Percentiles rank a stretch among this genome's conserved stretches.
Evolutionary conservation across 352 stramenopile genomes (phyloP).

Genomic region (Thraustotheca clavata): DNA sequence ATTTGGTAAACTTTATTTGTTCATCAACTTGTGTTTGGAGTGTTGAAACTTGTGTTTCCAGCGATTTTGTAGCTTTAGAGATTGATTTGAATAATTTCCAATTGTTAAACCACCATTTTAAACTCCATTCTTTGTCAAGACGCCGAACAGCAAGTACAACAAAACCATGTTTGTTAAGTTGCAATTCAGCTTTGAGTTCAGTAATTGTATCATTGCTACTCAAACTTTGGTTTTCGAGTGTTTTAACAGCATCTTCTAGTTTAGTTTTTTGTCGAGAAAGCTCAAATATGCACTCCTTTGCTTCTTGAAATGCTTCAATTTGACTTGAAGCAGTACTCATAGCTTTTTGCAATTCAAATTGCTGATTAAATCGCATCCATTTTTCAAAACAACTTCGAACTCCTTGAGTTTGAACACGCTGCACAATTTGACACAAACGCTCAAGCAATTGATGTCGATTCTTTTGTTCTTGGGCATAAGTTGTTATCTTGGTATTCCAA

Average conservation of each 20-base stretch:
- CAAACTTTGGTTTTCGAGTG: conserved; percentile 32
- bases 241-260: conserved; percentile 46
- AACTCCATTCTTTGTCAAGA: conserved; percentile 32
- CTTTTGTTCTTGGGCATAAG: too few species aligned
- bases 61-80: conserved; percentile 30
- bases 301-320: conserved; percentile 29
- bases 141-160: conserved; percentile 40
- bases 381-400: too few species aligned
- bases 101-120: conserved; percentile 33
- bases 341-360: background rate
- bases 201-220: conserved; percentile 27
- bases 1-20: conserved; percentile 51
- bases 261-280: conserved; percentile 52
- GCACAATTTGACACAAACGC: too few species aligned
- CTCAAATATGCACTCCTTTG: conserved; percentile 67
- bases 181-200: conserved; percentile 29
- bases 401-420: too few species aligned
- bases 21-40: conserved; percentile 46
- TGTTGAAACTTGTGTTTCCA: conserved; percentile 43
- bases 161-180: conserved; percentile 64
- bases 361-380: background rate
- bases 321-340: background rate
- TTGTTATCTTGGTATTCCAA: background rate
- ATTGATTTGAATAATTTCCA: conserved; percentile 39
- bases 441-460: too few species aligned